Evolutionary conservation across 805 yeast species (phyloP), one percentile per base, ranked within the genome.

Genomic region (Candida qinlingensis): DNA sequence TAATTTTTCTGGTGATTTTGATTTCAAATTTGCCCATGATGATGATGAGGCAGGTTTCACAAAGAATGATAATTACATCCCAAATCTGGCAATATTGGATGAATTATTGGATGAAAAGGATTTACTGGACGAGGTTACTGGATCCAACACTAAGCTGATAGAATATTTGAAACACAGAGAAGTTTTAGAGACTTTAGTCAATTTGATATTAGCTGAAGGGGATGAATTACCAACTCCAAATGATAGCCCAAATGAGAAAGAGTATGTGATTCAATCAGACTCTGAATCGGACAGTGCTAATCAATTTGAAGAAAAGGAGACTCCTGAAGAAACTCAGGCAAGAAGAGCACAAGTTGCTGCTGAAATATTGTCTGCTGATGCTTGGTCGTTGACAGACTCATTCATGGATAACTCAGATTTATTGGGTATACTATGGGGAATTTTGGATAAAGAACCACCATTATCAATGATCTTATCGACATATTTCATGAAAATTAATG

Each of bases 301-400:
- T 19, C 46, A 38, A 38, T 11, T 27, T 28, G 41, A 42, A n/a
- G 19, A 33, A 4, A 43, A 37, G 28, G 74, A 71, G 48, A 65
- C 67, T 5, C 68, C 67, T 33, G 68, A 69, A 41, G 70, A 68
- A 44, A 67, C 55, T 3, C 72, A 67, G 41, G 51, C 64, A 2
- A 63, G 75, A 57, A 62, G 78, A 52, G 82, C 89, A 1, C 83
- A 81, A 48, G 75, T 85, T 57, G 90, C 96, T 6, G 88, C 96
- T 2, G 98, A 94, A 63, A 84, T 94, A 39, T 72, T 94, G 42
- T 80, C 92, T 38, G 88, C 94, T 4, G 98, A 92, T 61, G 91
- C 90, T 7, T 92, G 97, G 97, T 85, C 95, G 3, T 73, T 94
- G 37, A 86, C 96, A 2, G 96, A 91, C 56, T 83, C 96, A 1